Conservation (phyloP, 306 rosid species). For the Prunus armeniaca region DNA sequence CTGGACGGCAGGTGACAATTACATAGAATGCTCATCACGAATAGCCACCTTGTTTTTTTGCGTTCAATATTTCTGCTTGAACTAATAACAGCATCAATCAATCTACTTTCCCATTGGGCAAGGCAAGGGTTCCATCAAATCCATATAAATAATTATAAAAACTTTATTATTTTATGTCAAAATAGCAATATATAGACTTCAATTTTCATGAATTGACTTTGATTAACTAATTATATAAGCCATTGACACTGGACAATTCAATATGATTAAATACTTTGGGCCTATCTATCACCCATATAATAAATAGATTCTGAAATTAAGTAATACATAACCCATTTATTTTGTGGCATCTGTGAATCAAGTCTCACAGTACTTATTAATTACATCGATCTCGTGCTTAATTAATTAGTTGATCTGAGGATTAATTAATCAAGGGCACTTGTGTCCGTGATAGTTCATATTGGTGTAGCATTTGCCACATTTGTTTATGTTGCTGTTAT, state of each 20-base stretch:
- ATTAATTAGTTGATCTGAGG: neutral
- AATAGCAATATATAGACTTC: neutral
- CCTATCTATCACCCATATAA: too few species aligned
- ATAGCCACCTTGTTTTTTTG: too few species aligned
- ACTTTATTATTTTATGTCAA: neutral
- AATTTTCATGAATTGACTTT: neutral
- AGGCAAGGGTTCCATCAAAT: neutral
- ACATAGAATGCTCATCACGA: neutral
- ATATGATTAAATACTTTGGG: too few species aligned
- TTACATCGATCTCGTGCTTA: neutral
- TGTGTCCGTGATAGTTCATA: neutral
- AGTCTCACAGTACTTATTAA: neutral
- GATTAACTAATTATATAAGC: neutral
- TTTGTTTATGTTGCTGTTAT: neutral
- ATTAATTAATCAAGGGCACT: neutral
- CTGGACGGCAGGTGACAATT: neutral
- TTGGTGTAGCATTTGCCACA: conserved; percentile 9
- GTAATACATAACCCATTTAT: neutral
- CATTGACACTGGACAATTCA: neutral
- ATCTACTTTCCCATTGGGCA: too few species aligned
- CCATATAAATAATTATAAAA: neutral
- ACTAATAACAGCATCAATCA: too few species aligned
- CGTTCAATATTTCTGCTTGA: too few species aligned
- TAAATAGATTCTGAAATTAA: too few species aligned
- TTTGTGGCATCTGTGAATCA: neutral